A percentile compares a stretch with the other conserved stretches of the same genome.
Evolutionary conservation across 2,329 filamentous ascomycete genomes (phyloP).

Genomic region (Talaromyces islandicus): DNA sequence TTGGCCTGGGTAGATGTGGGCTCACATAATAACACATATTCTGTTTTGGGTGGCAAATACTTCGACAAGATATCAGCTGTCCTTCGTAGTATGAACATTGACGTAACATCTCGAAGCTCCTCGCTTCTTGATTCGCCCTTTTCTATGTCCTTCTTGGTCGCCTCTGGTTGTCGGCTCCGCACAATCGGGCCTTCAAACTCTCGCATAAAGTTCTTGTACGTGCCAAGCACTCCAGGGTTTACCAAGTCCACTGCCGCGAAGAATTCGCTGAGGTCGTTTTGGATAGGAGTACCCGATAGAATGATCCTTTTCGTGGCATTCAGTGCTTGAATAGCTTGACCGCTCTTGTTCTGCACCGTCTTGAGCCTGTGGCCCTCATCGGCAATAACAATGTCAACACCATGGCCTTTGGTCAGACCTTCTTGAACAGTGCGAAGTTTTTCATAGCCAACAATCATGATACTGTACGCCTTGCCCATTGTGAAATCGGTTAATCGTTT

Average conservation of each 20-base stretch:
- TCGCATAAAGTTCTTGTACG: constrained; percentile 56
- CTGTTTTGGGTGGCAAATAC: constrained; percentile 61
- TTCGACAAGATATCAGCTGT: constrained; percentile 61
- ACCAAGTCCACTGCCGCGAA: constrained; percentile 64
- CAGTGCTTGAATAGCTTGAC: constrained; percentile 58
- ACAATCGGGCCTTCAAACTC: constrained; percentile 62
- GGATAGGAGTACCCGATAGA: constrained; percentile 61
- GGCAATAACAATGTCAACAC: constrained; percentile 65
- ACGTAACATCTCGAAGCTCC: constrained; percentile 56
- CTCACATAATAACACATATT: constrained; percentile 61
- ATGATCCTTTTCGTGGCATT: constrained; percentile 58
- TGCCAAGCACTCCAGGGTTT: constrained; percentile 60
- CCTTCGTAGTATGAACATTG: constrained; percentile 59
- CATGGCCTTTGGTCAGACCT: constrained; percentile 55
- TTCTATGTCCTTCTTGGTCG: constrained; percentile 55
- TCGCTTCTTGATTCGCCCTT: constrained; percentile 57
- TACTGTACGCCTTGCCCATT: constrained; percentile 59
- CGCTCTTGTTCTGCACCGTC: constrained; percentile 63
- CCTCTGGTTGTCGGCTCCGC: constrained; percentile 58
- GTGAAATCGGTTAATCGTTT: constrained; percentile 63
- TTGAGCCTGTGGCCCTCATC: constrained; percentile 65
- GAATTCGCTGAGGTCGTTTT: constrained; percentile 64
- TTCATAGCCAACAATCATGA: constrained; percentile 71
- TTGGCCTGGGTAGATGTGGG: constrained; percentile 56
- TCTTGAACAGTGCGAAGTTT: constrained; percentile 61